phyloP scores from a whole-genome alignment of 2,329 filamentous ascomycete species.

The Cladosporium sp. region DNA sequence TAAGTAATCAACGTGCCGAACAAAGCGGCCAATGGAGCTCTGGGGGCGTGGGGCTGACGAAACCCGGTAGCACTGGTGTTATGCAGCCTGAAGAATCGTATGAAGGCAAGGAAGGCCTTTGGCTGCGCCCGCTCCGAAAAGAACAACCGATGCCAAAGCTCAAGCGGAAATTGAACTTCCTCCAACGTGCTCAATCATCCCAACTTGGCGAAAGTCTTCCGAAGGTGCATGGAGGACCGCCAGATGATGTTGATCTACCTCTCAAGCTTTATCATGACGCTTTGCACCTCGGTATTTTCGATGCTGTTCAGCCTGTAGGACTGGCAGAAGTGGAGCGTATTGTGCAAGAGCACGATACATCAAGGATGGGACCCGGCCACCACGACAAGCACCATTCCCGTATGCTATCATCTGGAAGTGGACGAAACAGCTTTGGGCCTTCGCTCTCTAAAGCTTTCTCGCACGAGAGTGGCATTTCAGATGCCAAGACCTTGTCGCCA shows the following conservation, averaged over 20 bases:
- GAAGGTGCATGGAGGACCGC: constrained; percentile 20
- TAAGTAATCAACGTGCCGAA: neutral
- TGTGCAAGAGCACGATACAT: constrained; percentile 33
- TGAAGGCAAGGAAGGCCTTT: constrained; percentile 36
- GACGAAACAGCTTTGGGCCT: constrained; percentile 25
- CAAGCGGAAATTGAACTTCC: constrained; percentile 55
- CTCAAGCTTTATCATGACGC: neutral
- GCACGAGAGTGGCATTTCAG: constrained; percentile 12
- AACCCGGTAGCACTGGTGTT: neutral
- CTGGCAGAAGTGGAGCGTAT: constrained; percentile 45
- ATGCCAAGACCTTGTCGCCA: constrained; percentile 15
- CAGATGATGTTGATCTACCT: neutral
- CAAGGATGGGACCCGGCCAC: constrained; percentile 16
- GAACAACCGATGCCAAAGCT: constrained; percentile 29
- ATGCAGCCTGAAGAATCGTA: constrained; percentile 3
- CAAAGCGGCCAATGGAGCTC: neutral
- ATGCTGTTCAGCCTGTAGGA: constrained; percentile 42
- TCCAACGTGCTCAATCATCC: constrained; percentile 46
- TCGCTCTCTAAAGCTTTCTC: constrained; percentile 18
- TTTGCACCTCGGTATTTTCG: constrained; percentile 53
- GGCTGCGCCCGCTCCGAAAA: constrained; percentile 24
- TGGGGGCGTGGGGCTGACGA: neutral
- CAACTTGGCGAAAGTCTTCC: constrained; percentile 29
- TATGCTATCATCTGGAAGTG: constrained; percentile 14
- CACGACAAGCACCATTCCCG: constrained; percentile 21